Evolutionary conservation across 2,329 filamentous ascomycete species (phyloP), one percentile per base, ranked within the genome.

Genomic region (Penicillium sp.): DNA sequence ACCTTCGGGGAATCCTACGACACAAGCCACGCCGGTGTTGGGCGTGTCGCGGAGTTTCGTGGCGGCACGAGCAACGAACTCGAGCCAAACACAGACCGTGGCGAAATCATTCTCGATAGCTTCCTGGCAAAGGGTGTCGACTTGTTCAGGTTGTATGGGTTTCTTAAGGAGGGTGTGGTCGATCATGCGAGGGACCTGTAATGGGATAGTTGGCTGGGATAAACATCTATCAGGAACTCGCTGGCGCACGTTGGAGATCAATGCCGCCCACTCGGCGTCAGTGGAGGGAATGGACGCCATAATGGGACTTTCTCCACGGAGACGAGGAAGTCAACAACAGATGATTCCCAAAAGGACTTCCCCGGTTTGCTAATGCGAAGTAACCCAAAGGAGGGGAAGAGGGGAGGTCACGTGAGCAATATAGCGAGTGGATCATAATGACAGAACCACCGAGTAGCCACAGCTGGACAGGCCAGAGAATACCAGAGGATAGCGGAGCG

Each of bases 1-100:
- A 11, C 84, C 84, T 64, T 85, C 82, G 49, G 81, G 84, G 66
- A 86, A 86, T 19, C 81, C 83, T 9, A 86, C 76, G 5, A 86
- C 84, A 59, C 81, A 83, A 40, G 83, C 81, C 18, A 86, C 78
- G 21, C 74, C 73, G n/a, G 83, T 77, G 5, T 67, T 66, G 7
- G 76, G 76, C 53, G 75, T 74, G 44, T 55, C 57, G 19, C 68
- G 61, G 31, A 87, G 75, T 50, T 79, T 77, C 37, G 75, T 61
- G 16, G 77, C 75, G 45, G 81, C 81, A 51, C 75, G 78, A 21
- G 74, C 60, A n/a, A 86, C 83, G 66, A 77, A 78, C 31, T 77
- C 73, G 1, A 79, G 71, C 7, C 83, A 79, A 2, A 87, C 82
- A 64, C 84, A 87, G 51, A 86, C 84, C 9, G 82, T 77, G 64